Evolutionary conservation across 306 rosid genomes (phyloP), one percentile per base, ranked within the genome.

Genomic region (Crotalaria pallida): DNA sequence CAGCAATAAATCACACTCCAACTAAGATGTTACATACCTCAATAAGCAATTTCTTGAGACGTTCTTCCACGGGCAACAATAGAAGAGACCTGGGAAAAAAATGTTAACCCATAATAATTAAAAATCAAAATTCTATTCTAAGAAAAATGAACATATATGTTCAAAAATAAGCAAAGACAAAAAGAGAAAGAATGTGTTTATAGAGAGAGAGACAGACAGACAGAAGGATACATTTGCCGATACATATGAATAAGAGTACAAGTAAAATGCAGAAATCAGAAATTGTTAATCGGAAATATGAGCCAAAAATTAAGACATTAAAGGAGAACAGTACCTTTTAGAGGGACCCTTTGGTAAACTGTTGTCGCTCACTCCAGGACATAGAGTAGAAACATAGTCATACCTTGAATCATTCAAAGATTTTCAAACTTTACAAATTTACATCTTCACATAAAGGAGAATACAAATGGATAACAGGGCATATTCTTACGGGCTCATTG

Each of bases 41-140:
- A 24, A 58, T 67, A 50, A 91, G 82, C 60, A 90, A 67, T 73
- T 79, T 82, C 87, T 87, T 69, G 34, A 94, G 89, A 48, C 97
- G 96, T 31, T 87, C 94, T 63, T 88, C 97, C 70, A 83, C 75
- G 16, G 96, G 88, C 72, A 91, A 71, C 19, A 86, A 78, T 56
- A 84, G 85, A 84, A 90, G 81, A 78, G 17, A 53, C 84, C 99
- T 94, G 88, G 81, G 81, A 81, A 10, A 62, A 45, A 48, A 77
- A 11, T 24, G 67, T n/a, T n/a, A n/a, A 58, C 26, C 60, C 40
- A 71, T 7, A 38, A 24, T 21, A 21, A 36, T 71, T 57, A 31
- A 76, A 48, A 58, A 69, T 47, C 38, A 62, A 65, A 21, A 31
- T 15, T 21, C 34, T 43, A 47, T 36, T 53, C 31, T 67, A 19